These are phyloP conservation scores for Ulota crispa DNA, from an alignment of 225 moss, liverwort and hornwort genomes.

Conservation along the genomic window DNA sequence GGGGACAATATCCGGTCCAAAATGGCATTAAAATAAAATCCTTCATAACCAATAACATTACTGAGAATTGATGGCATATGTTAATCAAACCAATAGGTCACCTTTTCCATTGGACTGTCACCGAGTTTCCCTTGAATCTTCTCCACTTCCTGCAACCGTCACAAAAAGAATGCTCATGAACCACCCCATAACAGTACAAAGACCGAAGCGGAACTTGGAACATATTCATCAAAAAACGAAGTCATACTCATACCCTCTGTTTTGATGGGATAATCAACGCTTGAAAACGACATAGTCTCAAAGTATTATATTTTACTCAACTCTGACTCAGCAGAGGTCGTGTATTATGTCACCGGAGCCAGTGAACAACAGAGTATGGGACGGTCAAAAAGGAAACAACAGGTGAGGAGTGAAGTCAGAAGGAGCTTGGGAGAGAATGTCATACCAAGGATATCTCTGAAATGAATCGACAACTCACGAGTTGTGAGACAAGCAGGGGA, in stretches of 20 bases:
- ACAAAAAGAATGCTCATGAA: conserved; percentile 2
- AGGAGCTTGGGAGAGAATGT: background rate
- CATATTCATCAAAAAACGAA: background rate
- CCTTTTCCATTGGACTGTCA: conserved; percentile 64
- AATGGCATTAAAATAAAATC: background rate
- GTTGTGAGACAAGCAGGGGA: conserved; percentile 62
- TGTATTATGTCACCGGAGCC: background rate
- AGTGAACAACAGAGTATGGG: background rate
- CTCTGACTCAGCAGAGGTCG: background rate
- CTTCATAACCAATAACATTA: background rate
- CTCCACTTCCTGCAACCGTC: conserved; percentile 56
- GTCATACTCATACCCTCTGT: background rate
- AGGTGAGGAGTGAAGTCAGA: background rate
- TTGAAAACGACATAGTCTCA: background rate
- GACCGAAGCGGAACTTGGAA: background rate
- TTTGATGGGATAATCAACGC: background rate
- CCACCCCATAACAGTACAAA: background rate
- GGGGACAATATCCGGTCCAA: no score
- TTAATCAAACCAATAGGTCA: background rate
- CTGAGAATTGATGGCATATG: background rate
- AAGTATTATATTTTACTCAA: no score
- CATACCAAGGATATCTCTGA: conserved; percentile 67
- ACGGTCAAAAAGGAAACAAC: background rate
- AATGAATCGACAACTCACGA: conserved; percentile 70
- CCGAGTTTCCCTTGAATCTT: conserved; percentile 68